A percentile compares a stretch with the other conserved stretches of the same genome.
phyloP scores from a whole-genome alignment of 140 eudicot species.

The Flaveria floridana region DNA sequence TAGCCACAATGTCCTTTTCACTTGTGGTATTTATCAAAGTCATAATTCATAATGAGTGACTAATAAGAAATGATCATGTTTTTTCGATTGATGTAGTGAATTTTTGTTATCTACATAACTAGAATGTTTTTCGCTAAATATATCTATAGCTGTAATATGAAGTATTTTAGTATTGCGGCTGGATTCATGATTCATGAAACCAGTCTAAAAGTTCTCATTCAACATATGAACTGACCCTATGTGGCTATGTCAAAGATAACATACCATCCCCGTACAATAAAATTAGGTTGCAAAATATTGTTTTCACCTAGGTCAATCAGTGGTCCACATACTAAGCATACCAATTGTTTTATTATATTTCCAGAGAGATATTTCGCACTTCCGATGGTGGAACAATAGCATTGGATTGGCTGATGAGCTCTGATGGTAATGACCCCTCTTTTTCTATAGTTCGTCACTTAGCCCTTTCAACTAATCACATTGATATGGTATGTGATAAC shows the following conservation, averaged over 20 bases:
- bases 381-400: conserved; percentile 80
- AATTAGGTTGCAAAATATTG: neutral
- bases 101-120: neutral
- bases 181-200: neutral
- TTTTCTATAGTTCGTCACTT: conserved; percentile 9
- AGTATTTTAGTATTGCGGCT: neutral
- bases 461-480: neutral
- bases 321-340: neutral
- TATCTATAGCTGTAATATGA: neutral
- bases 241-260: neutral
- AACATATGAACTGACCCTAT: neutral
- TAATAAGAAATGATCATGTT: neutral
- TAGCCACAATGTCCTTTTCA: neutral
- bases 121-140: neutral
- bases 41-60: neutral
- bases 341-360: neutral
- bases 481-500: neutral
- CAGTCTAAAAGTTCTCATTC: neutral
- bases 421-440: conserved; percentile 45
- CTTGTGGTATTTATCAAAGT: neutral
- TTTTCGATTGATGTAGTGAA: neutral
- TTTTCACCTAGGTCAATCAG: conserved; percentile 1
- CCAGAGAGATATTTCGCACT: conserved; percentile 56
- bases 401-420: conserved; percentile 60
- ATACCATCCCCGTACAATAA: neutral